These are phyloP conservation scores for Agaricus sinodeliciosus DNA, from an alignment of 768 basidiomycete species.

Conservation along the genomic window DNA sequence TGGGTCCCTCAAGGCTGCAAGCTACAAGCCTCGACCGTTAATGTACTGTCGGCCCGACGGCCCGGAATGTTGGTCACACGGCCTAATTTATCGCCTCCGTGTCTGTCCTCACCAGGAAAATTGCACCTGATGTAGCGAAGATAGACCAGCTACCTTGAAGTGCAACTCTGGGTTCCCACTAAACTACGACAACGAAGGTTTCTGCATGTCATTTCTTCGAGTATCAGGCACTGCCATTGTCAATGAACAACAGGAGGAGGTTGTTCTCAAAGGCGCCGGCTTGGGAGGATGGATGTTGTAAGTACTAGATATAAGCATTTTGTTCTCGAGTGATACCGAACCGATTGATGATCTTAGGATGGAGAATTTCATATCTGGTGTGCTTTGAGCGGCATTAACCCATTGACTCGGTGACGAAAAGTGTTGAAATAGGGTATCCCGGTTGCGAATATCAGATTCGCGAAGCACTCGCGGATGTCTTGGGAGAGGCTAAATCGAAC, in stretches of 20 bases:
- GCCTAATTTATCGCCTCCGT: neutral
- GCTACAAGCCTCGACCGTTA: too few species aligned
- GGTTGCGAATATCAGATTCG: constrained; percentile 80
- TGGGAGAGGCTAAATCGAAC: constrained; percentile 62
- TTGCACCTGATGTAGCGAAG: too few species aligned
- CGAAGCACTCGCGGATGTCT: constrained; percentile 53
- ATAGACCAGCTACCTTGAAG: neutral
- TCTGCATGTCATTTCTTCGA: constrained; percentile 44
- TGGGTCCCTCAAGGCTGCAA: too few species aligned
- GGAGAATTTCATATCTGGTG: constrained; percentile 73
- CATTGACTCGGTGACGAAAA: neutral
- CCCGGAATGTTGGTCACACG: neutral
- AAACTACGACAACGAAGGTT: neutral
- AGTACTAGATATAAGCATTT: constrained; percentile 31
- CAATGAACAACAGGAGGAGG: constrained; percentile 47
- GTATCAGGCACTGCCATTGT: constrained; percentile 57
- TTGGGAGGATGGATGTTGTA: constrained; percentile 85
- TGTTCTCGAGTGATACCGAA: neutral
- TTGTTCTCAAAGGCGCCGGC: constrained; percentile 68
- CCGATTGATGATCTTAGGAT: constrained; percentile 35
- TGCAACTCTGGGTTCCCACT: neutral
- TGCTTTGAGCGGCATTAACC: neutral
- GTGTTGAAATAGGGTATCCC: constrained; percentile 47
- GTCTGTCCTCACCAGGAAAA: neutral
- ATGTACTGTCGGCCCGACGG: neutral